A percentile compares a stretch with the other conserved stretches of the same genome.
These are phyloP conservation scores for Gentiana straminea DNA, from an alignment of 257 asterid species.

Conservation along the genomic window DNA sequence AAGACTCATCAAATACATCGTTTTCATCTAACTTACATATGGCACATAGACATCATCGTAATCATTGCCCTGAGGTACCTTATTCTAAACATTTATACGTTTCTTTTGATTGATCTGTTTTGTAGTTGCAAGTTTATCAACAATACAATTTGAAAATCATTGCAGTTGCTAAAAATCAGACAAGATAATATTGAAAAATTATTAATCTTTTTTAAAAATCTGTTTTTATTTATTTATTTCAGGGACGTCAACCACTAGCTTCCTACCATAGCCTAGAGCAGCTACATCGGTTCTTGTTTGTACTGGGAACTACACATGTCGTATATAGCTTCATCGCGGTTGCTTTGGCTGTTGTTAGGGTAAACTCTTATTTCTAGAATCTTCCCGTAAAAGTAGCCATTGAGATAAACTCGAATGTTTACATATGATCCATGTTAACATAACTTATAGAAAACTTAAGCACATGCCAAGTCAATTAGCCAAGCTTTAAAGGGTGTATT, in stretches of 20 bases:
- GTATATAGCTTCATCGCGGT: constrained; percentile 67
- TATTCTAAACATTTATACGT: not conserved
- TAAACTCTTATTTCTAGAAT: constrained; percentile 16
- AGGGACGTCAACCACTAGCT: constrained; percentile 79
- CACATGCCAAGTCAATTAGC: no score
- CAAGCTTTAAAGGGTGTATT: no score
- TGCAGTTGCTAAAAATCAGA: no score
- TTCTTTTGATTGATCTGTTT: not conserved
- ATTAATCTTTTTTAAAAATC: not conserved
- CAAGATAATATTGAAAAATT: not conserved
- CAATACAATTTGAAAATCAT: not conserved
- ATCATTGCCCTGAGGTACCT: constrained; percentile 61
- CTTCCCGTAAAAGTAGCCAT: not conserved
- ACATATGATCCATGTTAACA: no score
- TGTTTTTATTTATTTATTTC: constrained; percentile 2
- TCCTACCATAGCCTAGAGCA: constrained; percentile 93
- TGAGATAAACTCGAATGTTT: no score
- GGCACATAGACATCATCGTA: constrained; percentile 18
- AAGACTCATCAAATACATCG: constrained; percentile 28
- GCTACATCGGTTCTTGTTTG: constrained; percentile 86
- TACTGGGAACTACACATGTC: constrained; percentile 75
- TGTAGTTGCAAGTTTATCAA: no score
- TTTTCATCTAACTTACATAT: constrained; percentile 21
- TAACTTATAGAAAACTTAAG: no score
- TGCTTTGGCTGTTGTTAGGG: constrained; percentile 88